Base-by-base conservation (phyloP, 176 grass and related monocot species). In the Triticum turgidum region DNA sequence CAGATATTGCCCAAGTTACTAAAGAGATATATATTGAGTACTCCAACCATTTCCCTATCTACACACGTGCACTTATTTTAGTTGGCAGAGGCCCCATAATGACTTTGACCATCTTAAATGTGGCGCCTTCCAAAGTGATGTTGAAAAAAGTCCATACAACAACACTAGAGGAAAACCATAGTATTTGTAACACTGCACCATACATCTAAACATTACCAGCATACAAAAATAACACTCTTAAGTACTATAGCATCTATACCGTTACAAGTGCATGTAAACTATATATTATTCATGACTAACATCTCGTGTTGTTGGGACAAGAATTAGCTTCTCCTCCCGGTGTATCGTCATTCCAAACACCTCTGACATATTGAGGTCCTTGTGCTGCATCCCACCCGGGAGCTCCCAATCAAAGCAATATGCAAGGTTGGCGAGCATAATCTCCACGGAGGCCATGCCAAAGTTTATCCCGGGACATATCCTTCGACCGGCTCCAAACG, bases 361-460 rank as follows among this genome's bases (percentile, higher is more conserved):
- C 12, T 44, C 70, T 25, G 69, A 8, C 70, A 73, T 73, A 73
- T 73, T 38, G 0, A 73, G 22, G n/a, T 73, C 38, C 11, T 73
- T 39, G 4, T 73, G 38, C 5, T 3, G 12, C 70, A 73, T 45
- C 4, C 70, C 21, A 7, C 5, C 0, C 6, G 11, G 70, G 5
- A 39, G 70, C 38, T 6, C 38, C 70, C 70, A 73, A 0, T 73
- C 11, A 12, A 73, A 73, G 38, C 38, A 73, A 11, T 73, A 73
- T 5, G 24, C 38, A 45, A 73, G 70, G 70, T 73, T 73, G 70
- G 70, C 70, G 11, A 73, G 38, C 70, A 73, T 73, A 39, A 73
- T 73, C 38, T 73, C 70, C 21, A 44, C 70, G 21, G 70, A 24
- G 2, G 70, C 21, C 70, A 73, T 73, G 38, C 70, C 70, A 6